Conservation (phyloP, 805 yeast species). For the Teunomyces barrocoloradensis region DNA sequence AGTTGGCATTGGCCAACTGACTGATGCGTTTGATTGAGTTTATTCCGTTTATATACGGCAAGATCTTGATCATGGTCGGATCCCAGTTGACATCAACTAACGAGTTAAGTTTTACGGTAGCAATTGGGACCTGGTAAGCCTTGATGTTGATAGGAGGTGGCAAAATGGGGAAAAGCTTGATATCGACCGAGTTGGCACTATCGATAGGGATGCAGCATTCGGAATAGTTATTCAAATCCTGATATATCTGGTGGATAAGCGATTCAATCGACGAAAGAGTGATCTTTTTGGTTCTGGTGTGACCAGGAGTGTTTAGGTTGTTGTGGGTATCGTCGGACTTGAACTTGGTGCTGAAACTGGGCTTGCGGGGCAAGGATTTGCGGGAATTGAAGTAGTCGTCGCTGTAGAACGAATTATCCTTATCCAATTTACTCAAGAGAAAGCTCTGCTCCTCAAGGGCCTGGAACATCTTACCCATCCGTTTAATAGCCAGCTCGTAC, state of each 20-base stretch:
- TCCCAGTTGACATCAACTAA: slow-evolving; percentile 94
- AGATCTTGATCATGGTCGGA: slow-evolving; percentile 87
- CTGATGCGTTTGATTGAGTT: slow-evolving; percentile 79
- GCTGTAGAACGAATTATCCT: slow-evolving; percentile 41
- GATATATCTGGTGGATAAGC: slow-evolving; percentile 84
- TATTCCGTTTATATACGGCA: slow-evolving; percentile 85
- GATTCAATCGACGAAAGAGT: slow-evolving; percentile 56
- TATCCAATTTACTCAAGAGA: slow-evolving; percentile 55
- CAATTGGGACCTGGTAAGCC: slow-evolving; percentile 85
- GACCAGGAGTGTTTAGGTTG: slow-evolving; percentile 31
- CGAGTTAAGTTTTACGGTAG: slow-evolving; percentile 71
- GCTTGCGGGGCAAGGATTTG: not conserved
- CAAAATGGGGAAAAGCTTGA: slow-evolving; percentile 87
- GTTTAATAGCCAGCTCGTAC: slow-evolving; percentile 78
- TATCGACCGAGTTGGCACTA: slow-evolving; percentile 83
- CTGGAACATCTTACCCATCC: slow-evolving; percentile 85
- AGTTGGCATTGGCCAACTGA: slow-evolving; percentile 77
- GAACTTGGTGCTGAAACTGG: not conserved
- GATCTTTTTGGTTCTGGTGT: slow-evolving; percentile 31
- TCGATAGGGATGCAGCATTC: slow-evolving; percentile 95
- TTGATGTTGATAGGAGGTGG: slow-evolving; percentile 74
- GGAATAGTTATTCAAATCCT: slow-evolving; percentile 90
- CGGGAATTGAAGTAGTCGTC: slow-evolving; percentile 6
- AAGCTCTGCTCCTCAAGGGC: slow-evolving; percentile 89
- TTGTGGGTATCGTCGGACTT: slow-evolving; percentile 3